These are phyloP conservation scores for Chytriomyces sp. DNA, from an alignment of 192 early-diverging fungal species.

Conservation along the genomic window DNA sequence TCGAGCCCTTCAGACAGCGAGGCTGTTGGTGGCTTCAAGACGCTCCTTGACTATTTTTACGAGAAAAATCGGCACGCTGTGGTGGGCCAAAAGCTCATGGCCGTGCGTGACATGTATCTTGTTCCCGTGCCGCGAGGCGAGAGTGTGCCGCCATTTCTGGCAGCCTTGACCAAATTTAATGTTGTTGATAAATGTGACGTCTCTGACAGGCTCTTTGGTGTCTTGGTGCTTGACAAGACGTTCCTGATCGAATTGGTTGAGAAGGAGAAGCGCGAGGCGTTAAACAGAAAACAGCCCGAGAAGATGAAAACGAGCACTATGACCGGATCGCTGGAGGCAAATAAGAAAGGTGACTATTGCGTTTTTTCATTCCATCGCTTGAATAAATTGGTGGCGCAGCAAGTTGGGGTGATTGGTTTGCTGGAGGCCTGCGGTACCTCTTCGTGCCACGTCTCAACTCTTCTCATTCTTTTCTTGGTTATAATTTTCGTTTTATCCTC, in stretches of 20 bases:
- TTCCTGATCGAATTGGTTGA: conserved; percentile 13
- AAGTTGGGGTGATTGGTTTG: too few species aligned
- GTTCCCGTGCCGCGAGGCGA: conserved; percentile 60
- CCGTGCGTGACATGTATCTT: conserved; percentile 77
- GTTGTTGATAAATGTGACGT: conserved; percentile 24
- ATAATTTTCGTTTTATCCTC: too few species aligned
- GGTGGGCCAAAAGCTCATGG: conserved; percentile 62
- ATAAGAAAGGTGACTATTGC: neutral
- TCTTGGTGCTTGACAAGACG: conserved; percentile 60
- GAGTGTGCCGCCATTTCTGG: conserved; percentile 58
- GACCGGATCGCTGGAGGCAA: neutral
- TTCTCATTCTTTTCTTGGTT: too few species aligned
- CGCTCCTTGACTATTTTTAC: conserved; percentile 66
- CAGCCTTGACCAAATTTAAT: conserved; percentile 44
- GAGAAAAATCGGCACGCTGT: conserved; percentile 65
- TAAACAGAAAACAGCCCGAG: neutral
- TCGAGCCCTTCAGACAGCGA: conserved; percentile 1
- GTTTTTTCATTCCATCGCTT: neutral
- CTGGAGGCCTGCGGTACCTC: too few species aligned
- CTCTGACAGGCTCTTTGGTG: conserved; percentile 60
- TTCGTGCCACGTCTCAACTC: too few species aligned
- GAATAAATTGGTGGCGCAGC: neutral
- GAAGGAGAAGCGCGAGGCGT: neutral
- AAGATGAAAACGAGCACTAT: neutral
- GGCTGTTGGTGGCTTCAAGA: conserved; percentile 44